Base-by-base conservation (phyloP, 208 protist genomes). In the Trypanosoma caninum region DNA sequence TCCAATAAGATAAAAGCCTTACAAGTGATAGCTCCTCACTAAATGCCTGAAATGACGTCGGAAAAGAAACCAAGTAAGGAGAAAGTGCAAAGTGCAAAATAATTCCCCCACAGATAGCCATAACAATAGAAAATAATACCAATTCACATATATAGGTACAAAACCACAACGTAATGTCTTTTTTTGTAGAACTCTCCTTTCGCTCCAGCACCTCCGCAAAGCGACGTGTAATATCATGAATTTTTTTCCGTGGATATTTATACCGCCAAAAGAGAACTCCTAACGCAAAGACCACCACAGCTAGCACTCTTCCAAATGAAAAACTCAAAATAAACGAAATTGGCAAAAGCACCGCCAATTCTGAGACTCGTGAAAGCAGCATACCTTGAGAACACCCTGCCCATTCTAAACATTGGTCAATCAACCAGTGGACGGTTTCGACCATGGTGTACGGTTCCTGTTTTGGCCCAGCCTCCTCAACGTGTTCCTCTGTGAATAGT, bases 1-100 rank as follows among this genome's bases (percentile, higher is more conserved):
- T 20, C 82, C 82, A 88, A 66, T 93, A 93, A 3, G 78, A 16
- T 11, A 80, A 4, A 14, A 89, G 7, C 25, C 69, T 69, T 18
- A 81, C 27, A 38, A 82, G 54, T 9, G 69, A 76, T 23, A 88
- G 52, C 22, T 51, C 57, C 6, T 46, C 35, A 13, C 79, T 11
- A 50, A 89, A 80, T 8, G 30, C 71, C 40, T 23, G 50, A 22
- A 79, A 69, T 22, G 72, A 83, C 27, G 30, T 38, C 59, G 67
- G 74, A 46, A 64, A 68, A 11, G 63, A 37, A 22, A 78, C 46
- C n/a, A 92, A 56, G 50, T 78, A 85, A 0, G 85, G 85, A 8
- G 79, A 64, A 0, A 80, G 30, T 9, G 72, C 69, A 61, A 82
- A 85, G 69, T 85, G 85, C 37, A 87, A 51, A 50, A 78, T 69